These are phyloP conservation scores for Corynespora cassiicola DNA, from an alignment of 2,329 filamentous ascomycete species.

Conservation along the genomic window DNA sequence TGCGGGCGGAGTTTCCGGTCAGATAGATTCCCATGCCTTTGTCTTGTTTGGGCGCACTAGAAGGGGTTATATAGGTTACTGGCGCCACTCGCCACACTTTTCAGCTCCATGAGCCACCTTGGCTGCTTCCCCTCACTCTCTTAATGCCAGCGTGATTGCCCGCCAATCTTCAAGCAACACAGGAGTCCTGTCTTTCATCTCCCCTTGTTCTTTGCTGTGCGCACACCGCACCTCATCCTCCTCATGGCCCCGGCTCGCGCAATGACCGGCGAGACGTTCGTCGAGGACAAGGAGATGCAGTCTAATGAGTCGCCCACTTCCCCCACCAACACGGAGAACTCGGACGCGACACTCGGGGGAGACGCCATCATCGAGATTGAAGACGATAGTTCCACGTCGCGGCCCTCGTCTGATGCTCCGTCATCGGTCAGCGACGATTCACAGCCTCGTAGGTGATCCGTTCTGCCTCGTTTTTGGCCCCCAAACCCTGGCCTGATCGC, in stretches of 20 bases:
- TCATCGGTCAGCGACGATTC: slow-evolving; percentile 25
- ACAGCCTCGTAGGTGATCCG: slow-evolving; percentile 41
- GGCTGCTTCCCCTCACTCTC: too few species aligned
- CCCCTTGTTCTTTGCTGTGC: slow-evolving; percentile 7
- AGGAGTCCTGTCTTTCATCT: slow-evolving; percentile 11
- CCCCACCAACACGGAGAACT: slow-evolving; percentile 33
- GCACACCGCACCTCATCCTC: slow-evolving; percentile 18
- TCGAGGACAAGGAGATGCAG: slow-evolving; percentile 29
- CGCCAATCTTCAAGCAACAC: too few species aligned
- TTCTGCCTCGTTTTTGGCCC: slow-evolving; percentile 14
- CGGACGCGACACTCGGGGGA: slow-evolving; percentile 28
- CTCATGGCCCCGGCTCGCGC: slow-evolving; percentile 37
- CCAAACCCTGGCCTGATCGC: too few species aligned
- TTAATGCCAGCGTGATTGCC: slow-evolving; percentile 24
- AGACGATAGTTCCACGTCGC: slow-evolving; percentile 14
- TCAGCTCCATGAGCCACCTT: slow-evolving; percentile 26
- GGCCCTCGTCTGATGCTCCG: slow-evolving; percentile 16
- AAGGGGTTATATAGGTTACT: slow-evolving; percentile 33
- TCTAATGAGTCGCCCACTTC: slow-evolving; percentile 36
- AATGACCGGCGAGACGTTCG: slow-evolving; percentile 40
- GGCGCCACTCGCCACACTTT: slow-evolving; percentile 32
- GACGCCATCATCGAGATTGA: slow-evolving; percentile 41
- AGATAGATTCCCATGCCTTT: too few species aligned
- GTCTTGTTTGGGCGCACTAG: too few species aligned
- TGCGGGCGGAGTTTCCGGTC: too few species aligned